These are phyloP conservation scores for Macrotyloma uniflorum DNA, from an alignment of 306 rosid species.

Conservation along the genomic window DNA sequence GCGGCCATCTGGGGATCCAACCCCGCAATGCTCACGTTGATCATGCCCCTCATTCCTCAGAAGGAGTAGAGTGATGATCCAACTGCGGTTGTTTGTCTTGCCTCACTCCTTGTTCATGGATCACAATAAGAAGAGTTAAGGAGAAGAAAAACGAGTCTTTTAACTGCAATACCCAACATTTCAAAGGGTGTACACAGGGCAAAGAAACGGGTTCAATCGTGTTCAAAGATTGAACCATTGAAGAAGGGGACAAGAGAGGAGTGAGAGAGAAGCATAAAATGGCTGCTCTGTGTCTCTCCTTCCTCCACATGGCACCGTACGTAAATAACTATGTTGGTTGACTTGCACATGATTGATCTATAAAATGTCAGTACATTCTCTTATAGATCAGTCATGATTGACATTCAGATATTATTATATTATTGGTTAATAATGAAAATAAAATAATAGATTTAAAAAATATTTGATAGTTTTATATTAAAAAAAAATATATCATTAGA, in stretches of 20 bases:
- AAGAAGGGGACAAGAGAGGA: constrained; percentile 5
- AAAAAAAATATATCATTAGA: too few species aligned
- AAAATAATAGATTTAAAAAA: too few species aligned
- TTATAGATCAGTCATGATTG: too few species aligned
- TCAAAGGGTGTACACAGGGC: constrained; percentile 40
- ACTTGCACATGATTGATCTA: too few species aligned
- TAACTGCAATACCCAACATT: background rate
- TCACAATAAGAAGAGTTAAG: background rate
- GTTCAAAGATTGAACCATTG: constrained; percentile 41
- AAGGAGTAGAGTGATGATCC: background rate
- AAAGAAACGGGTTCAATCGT: too few species aligned
- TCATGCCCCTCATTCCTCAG: constrained; percentile 41
- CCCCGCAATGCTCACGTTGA: constrained; percentile 34
- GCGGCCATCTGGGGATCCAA: constrained; percentile 66
- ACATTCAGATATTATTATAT: too few species aligned
- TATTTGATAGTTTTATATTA: too few species aligned
- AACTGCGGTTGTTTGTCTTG: background rate
- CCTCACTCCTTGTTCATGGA: background rate
- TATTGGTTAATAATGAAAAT: too few species aligned
- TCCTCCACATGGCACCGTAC: constrained; percentile 43
- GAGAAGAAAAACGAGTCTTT: background rate
- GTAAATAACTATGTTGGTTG: constrained; percentile 14
- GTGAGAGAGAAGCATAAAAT: background rate
- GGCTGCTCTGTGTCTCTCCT: constrained; percentile 25
- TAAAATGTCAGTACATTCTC: too few species aligned